phyloP scores from a whole-genome alignment of 345 rosid genomes.

The Populus davidiana region DNA sequence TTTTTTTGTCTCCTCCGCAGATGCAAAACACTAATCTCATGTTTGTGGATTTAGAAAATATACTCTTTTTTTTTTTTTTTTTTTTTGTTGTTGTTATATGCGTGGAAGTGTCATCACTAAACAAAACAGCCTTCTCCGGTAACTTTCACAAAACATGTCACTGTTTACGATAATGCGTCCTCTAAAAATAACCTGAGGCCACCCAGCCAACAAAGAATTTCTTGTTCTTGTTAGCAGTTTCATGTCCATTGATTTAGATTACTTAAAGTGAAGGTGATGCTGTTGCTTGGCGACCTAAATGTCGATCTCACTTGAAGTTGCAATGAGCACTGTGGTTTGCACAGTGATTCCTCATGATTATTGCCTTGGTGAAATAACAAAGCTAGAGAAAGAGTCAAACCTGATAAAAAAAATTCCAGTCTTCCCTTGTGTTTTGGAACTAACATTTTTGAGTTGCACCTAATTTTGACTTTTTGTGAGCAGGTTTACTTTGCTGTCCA shows the following conservation, averaged over 20 bases:
- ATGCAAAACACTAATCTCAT: neutral
- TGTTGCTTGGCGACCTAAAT: neutral
- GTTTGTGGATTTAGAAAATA: neutral
- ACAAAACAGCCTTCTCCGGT: neutral
- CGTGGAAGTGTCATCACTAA: neutral
- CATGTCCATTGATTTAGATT: neutral
- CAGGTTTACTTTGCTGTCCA: slow-evolving; percentile 61
- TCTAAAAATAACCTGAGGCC: too few species aligned
- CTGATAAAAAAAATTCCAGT: neutral
- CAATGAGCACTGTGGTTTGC: neutral
- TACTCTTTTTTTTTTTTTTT: too few species aligned
- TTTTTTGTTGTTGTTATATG: too few species aligned
- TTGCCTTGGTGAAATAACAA: neutral
- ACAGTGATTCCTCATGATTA: neutral
- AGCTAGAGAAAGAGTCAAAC: neutral
- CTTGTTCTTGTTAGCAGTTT: neutral
- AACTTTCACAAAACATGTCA: neutral
- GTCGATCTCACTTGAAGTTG: neutral
- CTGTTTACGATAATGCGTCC: neutral
- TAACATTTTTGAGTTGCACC: neutral
- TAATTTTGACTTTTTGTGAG: neutral
- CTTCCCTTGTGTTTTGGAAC: neutral
- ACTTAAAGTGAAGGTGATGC: neutral
- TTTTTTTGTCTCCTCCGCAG: neutral
- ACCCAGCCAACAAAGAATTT: too few species aligned